Conservation (phyloP, 495 filamentous ascomycete species). For the Monascus purpureus region DNA sequence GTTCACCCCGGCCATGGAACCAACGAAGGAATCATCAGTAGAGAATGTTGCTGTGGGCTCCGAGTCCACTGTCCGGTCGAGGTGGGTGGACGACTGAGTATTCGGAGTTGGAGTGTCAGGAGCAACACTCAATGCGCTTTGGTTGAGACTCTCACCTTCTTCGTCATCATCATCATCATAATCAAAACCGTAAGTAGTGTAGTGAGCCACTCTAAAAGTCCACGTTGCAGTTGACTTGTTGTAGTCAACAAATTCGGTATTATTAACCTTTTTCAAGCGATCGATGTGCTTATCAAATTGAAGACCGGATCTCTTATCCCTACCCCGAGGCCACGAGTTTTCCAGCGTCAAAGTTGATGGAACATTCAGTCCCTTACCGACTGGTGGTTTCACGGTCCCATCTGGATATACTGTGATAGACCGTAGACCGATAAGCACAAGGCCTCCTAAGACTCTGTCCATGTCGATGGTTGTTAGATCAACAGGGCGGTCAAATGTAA, state of each 20-base stretch:
- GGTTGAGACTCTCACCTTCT: conserved; percentile 35
- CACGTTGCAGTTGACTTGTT: conserved; percentile 66
- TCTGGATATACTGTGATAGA: conserved; percentile 78
- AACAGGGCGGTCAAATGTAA: conserved; percentile 67
- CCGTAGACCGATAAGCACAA: conserved; percentile 61
- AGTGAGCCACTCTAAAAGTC: conserved; percentile 86
- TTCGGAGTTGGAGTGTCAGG: conserved; percentile 46
- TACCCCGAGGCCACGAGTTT: conserved; percentile 76
- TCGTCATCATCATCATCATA: conserved; percentile 68
- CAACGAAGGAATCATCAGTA: conserved; percentile 34
- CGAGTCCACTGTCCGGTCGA: conserved; percentile 24
- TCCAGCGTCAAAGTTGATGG: conserved; percentile 72
- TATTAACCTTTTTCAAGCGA: conserved; percentile 57
- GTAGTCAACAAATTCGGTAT: conserved; percentile 72
- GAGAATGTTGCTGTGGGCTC: conserved; percentile 34
- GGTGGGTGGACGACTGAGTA: conserved; percentile 19
- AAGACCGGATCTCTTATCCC: conserved; percentile 42
- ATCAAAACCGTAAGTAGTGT: conserved; percentile 87
- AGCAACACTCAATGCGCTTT: conserved; percentile 44
- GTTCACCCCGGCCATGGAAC: conserved; percentile 37
- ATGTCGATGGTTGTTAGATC: conserved; percentile 61
- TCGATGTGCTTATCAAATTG: conserved; percentile 70
- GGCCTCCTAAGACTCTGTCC: conserved; percentile 54
- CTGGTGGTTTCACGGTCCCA: conserved; percentile 55
- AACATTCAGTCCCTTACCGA: conserved; percentile 81